A percentile compares a stretch with the other conserved stretches of the same genome.
phyloP scores from a whole-genome alignment of 2,329 filamentous ascomycete genomes.

The Trichoderma koningii region DNA sequence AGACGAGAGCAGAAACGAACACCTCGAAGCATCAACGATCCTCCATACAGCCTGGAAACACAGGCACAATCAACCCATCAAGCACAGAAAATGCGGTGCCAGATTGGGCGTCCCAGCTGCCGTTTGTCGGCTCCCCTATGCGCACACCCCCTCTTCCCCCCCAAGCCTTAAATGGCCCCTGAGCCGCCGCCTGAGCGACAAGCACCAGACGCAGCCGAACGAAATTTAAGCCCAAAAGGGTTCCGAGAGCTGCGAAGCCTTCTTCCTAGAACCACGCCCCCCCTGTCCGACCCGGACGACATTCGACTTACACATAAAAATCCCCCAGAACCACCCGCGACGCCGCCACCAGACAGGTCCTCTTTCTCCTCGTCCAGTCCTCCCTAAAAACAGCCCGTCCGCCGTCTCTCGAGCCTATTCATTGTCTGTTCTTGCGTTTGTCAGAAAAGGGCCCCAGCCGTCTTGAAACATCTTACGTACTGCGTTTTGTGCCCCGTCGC shows the following conservation, averaged over 20 bases:
- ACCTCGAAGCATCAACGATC: no score
- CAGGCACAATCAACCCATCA: background rate
- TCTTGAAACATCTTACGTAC: background rate
- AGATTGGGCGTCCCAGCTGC: background rate
- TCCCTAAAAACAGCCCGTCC: background rate
- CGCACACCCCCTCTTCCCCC: background rate
- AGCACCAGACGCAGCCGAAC: no score
- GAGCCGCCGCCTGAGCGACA: background rate
- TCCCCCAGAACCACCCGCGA: slow-evolving; percentile 25
- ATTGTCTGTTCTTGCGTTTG: background rate
- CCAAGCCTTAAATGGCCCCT: background rate
- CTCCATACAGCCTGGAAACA: background rate
- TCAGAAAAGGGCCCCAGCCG: background rate
- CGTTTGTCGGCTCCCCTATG: background rate
- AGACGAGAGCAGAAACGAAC: no score
- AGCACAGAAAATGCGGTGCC: background rate
- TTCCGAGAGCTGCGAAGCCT: slow-evolving; percentile 5
- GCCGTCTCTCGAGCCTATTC: background rate
- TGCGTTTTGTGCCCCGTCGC: background rate
- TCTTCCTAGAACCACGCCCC: slow-evolving; percentile 22
- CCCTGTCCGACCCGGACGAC: slow-evolving; percentile 23
- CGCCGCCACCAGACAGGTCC: slow-evolving; percentile 19
- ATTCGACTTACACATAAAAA: slow-evolving; percentile 25
- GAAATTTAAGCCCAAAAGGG: slow-evolving; percentile 5
- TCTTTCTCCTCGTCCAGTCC: background rate